Evolutionary conservation across 768 basidiomycete genomes (phyloP), one percentile per base, ranked within the genome.

Genomic region (Harrya chromipes): DNA sequence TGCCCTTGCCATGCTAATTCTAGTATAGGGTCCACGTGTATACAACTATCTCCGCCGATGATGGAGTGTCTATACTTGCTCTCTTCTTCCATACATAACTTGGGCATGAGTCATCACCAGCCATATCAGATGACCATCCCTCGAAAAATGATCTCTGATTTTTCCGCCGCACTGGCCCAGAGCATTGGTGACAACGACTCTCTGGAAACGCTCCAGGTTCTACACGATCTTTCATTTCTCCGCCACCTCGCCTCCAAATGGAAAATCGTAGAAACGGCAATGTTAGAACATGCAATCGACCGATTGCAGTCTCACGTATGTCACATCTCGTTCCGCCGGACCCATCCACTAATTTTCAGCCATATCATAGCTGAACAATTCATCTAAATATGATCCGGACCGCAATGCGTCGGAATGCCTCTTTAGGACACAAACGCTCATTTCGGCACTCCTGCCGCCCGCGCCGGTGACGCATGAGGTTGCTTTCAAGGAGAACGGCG

Each of bases 351-450:
- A 14, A 62, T 36, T 3, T 34, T n/a, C 27, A 11, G 34, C 14
- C 17, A 36, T 46, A 12, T 52, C 52, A 11, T 29, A 69, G 67
- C 24, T 63, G 13, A 16, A 34, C 13, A 47, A 46, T 41, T 16
- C 50, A 31, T 46, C 47, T 12, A 23, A 43, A 31, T 29, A 51
- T 26, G 60, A 69, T 54, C 47, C 49, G 48, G 68, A 72, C 45
- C 43, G 61, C 55, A 52, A 50, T 67, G 51, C 53, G 66, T 26
- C 69, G 8, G 79, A 81, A 43, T 74, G 73, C 55, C 70, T 89
- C 20, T 57, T 72, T 34, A 75, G 81, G 49, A 78, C 76, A 21
- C 88, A 87, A 58, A 78, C 78, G 21, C 70, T 90, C 14, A 70
- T 90, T 46, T 78, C 81, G 4, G 71, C 76, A 6, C 70, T 89